phyloP scores from a whole-genome alignment of 192 early-diverging fungal species.

The Dissophora globulifera region DNA sequence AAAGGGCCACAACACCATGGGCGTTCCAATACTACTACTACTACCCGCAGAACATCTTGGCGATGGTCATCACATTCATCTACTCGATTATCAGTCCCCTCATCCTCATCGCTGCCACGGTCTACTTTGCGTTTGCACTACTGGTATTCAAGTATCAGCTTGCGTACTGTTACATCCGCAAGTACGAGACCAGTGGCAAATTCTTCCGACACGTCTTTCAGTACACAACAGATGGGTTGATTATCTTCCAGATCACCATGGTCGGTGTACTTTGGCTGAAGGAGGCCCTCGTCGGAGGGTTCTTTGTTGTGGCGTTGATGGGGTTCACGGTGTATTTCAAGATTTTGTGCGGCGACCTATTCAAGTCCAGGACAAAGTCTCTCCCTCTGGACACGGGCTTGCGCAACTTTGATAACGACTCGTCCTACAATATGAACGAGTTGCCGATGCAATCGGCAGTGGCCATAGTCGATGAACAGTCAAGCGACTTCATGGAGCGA shows the following conservation, averaged over 20 bases:
- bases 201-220: slow-evolving; percentile 65
- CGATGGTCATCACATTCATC: slow-evolving; percentile 69
- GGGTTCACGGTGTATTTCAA: slow-evolving; percentile 61
- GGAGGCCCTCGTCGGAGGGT: slow-evolving; percentile 52
- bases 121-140: slow-evolving; percentile 64
- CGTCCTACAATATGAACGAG: slow-evolving; percentile 30
- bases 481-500: slow-evolving; percentile 17
- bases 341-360: slow-evolving; percentile 55
- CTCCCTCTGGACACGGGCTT: slow-evolving; percentile 52
- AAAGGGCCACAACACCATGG: slow-evolving; percentile 60
- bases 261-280: slow-evolving; percentile 64
- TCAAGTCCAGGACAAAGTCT: slow-evolving; percentile 58
- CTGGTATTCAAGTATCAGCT: slow-evolving; percentile 72
- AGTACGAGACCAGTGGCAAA: slow-evolving; percentile 67
- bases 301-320: slow-evolving; percentile 57
- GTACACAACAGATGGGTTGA: slow-evolving; percentile 65
- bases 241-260: slow-evolving; percentile 69
- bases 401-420: slow-evolving; percentile 40
- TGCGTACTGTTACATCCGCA: slow-evolving; percentile 67
- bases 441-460: neutral
- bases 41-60: slow-evolving; percentile 67
- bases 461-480: neutral
- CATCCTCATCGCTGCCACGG: slow-evolving; percentile 63
- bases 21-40: slow-evolving; percentile 72
- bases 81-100: slow-evolving; percentile 70